Conservation (phyloP, 1,139 yeast genomes). For the Geotrichum armillariae region DNA sequence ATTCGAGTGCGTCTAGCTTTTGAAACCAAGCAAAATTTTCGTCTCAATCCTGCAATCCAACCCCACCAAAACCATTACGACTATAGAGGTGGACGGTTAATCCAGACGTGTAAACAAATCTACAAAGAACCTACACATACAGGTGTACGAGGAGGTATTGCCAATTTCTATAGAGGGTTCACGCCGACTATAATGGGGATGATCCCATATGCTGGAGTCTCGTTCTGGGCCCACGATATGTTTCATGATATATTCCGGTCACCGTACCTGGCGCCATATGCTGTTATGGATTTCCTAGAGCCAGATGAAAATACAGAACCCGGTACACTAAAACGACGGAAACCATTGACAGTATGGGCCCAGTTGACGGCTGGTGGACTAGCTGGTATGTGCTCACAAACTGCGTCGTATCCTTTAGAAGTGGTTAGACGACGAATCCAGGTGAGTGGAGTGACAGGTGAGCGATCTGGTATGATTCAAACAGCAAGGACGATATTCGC, state of each 20-base stretch:
- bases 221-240: constrained; percentile 90
- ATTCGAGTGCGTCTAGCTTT: constrained; percentile 90
- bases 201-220: constrained; percentile 98
- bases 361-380: constrained; percentile 92
- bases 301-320: constrained; percentile 16
- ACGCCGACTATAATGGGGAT: constrained; percentile 92
- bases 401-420: constrained; percentile 97
- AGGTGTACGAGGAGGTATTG: constrained; percentile 31
- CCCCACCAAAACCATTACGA: constrained; percentile 31
- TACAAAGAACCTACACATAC: constrained; percentile 51
- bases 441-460: constrained; percentile 48
- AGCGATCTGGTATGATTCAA: constrained; percentile 40
- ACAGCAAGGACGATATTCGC: constrained; percentile 51
- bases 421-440: constrained; percentile 94
- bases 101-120: constrained; percentile 54
- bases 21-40: constrained; percentile 54
- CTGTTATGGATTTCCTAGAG: constrained; percentile 44
- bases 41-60: constrained; percentile 29
- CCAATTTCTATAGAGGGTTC: constrained; percentile 92
- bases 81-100: constrained; percentile 53
- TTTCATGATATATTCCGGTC: constrained; percentile 83
- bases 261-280: constrained; percentile 51
- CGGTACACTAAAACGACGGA: constrained; percentile 28
- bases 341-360: constrained; percentile 80
- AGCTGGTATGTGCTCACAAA: constrained; percentile 93